phyloP scores from a whole-genome alignment of 352 stramenopile species.

The Globisporangium barbulae region DNA sequence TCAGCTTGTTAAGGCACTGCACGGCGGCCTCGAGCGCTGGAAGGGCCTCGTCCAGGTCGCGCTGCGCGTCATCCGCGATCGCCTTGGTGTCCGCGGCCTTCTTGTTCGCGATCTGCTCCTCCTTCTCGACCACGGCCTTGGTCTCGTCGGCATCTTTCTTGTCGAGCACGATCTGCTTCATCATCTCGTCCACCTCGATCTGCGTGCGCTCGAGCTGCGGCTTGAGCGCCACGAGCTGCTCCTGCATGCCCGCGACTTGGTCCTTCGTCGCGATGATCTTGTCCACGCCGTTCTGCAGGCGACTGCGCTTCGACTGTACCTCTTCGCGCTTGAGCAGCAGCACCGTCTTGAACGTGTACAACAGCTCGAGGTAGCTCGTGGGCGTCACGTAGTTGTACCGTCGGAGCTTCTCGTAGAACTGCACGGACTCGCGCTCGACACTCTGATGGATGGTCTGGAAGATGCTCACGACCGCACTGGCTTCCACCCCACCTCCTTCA shows the following conservation, averaged over 20 bases:
- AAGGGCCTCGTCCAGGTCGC: slow-evolving; percentile 91
- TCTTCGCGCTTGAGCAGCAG: slow-evolving; percentile 88
- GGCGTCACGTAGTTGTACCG: slow-evolving; percentile 94
- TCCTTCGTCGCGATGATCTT: slow-evolving; percentile 93
- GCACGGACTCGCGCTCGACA: slow-evolving; percentile 72
- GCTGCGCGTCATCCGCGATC: slow-evolving; percentile 91
- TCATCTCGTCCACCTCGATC: slow-evolving; percentile 92
- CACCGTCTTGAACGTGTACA: slow-evolving; percentile 92
- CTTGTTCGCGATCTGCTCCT: slow-evolving; percentile 90
- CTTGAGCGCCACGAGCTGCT: slow-evolving; percentile 90
- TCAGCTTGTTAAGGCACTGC: slow-evolving; percentile 89
- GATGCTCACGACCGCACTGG: slow-evolving; percentile 58
- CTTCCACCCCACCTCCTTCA: slow-evolving; percentile 33
- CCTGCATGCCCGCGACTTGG: slow-evolving; percentile 90
- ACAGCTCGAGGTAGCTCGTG: slow-evolving; percentile 92
- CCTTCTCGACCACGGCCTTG: slow-evolving; percentile 87
- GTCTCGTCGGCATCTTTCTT: slow-evolving; percentile 91
- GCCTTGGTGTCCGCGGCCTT: slow-evolving; percentile 92
- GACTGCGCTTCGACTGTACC: slow-evolving; percentile 80
- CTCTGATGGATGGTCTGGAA: slow-evolving; percentile 90
- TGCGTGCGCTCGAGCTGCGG: slow-evolving; percentile 91
- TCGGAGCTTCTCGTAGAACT: slow-evolving; percentile 87
- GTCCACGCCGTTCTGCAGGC: slow-evolving; percentile 89
- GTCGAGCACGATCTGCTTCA: slow-evolving; percentile 92
- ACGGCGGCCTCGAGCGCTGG: slow-evolving; percentile 90